Conservation (phyloP, 768 basidiomycete species). For the Agaricus subrufescens region DNA sequence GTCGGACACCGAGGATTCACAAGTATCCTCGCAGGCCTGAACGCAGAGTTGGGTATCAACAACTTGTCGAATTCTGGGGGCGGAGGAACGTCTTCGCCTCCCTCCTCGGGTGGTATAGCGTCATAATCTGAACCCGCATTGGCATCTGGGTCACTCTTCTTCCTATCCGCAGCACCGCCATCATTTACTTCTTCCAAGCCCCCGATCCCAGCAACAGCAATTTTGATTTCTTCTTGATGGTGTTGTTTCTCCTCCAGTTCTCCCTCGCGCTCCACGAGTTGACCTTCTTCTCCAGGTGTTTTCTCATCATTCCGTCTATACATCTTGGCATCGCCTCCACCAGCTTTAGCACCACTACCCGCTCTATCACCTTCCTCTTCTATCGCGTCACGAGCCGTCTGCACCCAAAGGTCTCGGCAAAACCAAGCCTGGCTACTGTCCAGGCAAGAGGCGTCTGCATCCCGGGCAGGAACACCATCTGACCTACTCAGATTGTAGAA, state of each 20-base stretch:
- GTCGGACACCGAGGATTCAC: slow-evolving; percentile 97
- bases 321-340: slow-evolving; percentile 21
- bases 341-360: slow-evolving; percentile 26
- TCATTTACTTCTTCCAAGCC: slow-evolving; percentile 30
- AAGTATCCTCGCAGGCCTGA: slow-evolving; percentile 84
- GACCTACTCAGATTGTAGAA: slow-evolving; percentile 74
- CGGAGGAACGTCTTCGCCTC: slow-evolving; percentile 36
- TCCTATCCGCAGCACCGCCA: slow-evolving; percentile 23
- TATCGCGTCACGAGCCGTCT: slow-evolving; percentile 74
- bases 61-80: slow-evolving; percentile 35
- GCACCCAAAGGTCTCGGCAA: slow-evolving; percentile 95
- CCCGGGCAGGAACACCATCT: slow-evolving; percentile 52
- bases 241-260: slow-evolving; percentile 1
- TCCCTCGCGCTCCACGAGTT: slow-evolving; percentile 23
- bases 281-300: slow-evolving; percentile 31
- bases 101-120: slow-evolving; percentile 71
- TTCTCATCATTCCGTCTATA: slow-evolving; percentile 25
- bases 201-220: slow-evolving; percentile 22
- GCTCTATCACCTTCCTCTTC: slow-evolving; percentile 49
- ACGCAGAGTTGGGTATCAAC: slow-evolving; percentile 83
- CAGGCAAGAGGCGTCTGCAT: slow-evolving; percentile 82
- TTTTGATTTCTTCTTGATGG: slow-evolving; percentile 26
- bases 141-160: slow-evolving; percentile 57
- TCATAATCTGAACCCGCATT: slow-evolving; percentile 88
- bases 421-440: slow-evolving; percentile 99